Percentiles rank a stretch among this genome's conserved stretches.
phyloP scores from a whole-genome alignment of 345 rosid species.

The Populus davidiana region DNA sequence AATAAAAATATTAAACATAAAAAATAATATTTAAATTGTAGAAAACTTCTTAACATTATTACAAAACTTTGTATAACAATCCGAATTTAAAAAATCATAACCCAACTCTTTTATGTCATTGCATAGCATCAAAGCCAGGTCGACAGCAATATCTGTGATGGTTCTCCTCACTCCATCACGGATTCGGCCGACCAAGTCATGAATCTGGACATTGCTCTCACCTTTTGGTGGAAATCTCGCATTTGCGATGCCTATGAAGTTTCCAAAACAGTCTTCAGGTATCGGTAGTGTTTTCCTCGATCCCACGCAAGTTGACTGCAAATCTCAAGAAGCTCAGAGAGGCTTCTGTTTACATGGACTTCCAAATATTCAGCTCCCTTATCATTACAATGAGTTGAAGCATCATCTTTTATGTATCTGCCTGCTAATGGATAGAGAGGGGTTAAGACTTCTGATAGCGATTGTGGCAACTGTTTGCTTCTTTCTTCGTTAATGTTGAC shows the following conservation, averaged over 20 bases:
- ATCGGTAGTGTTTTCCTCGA: background rate
- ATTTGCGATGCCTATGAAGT: background rate
- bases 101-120: background rate
- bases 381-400: background rate
- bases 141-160: background rate
- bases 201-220: background rate
- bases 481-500: background rate
- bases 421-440: background rate
- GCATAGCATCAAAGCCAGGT: background rate
- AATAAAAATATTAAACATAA: no score
- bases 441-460: background rate
- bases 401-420: background rate
- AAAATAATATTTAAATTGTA: no score
- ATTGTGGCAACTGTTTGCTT: background rate
- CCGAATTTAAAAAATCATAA: no score
- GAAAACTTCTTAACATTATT: no score
- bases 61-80: no score
- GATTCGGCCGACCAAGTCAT: background rate
- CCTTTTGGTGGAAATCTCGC: slow-evolving; percentile 12
- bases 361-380: background rate
- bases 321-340: background rate
- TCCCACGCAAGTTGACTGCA: background rate
- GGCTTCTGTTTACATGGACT: background rate
- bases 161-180: background rate
- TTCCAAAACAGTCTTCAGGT: background rate